Evolutionary conservation across 1,139 yeast species (phyloP).

Genomic region (Saccharomyces hybrid): DNA sequence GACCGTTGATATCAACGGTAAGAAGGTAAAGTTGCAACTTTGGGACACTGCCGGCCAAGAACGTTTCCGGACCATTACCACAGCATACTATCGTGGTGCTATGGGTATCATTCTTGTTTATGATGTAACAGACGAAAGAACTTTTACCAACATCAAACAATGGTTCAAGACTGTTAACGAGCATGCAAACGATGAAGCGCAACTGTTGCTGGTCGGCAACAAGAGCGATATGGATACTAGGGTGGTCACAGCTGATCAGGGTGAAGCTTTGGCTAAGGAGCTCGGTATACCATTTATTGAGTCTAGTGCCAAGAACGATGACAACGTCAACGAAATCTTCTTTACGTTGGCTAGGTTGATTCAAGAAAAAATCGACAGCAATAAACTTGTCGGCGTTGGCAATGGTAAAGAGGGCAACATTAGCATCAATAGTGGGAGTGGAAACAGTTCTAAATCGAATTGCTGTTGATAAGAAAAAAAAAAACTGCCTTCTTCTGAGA

Average conservation of each 20-base stretch:
- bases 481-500: neutral
- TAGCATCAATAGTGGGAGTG: slow-evolving; percentile 27
- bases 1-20: slow-evolving; percentile 88
- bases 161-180: slow-evolving; percentile 95
- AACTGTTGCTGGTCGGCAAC: slow-evolving; percentile 87
- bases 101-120: slow-evolving; percentile 95
- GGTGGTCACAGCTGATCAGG: slow-evolving; percentile 80
- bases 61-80: slow-evolving; percentile 93
- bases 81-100: slow-evolving; percentile 97
- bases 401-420: slow-evolving; percentile 28
- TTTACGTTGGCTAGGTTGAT: slow-evolving; percentile 83
- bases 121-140: slow-evolving; percentile 92
- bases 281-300: slow-evolving; percentile 87
- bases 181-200: slow-evolving; percentile 94
- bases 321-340: slow-evolving; percentile 86
- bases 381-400: slow-evolving; percentile 23
- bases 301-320: slow-evolving; percentile 90
- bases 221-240: slow-evolving; percentile 75
- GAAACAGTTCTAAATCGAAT: slow-evolving; percentile 19
- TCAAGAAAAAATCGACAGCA: slow-evolving; percentile 60
- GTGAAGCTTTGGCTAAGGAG: slow-evolving; percentile 80
- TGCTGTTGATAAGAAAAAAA: slow-evolving; percentile 19
- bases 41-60: slow-evolving; percentile 99
- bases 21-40: slow-evolving; percentile 86
- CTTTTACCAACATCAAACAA: slow-evolving; percentile 74